Evolutionary conservation across 1,284 basidiomycete genomes (phyloP).

Genomic region (Tremellales sp.): DNA sequence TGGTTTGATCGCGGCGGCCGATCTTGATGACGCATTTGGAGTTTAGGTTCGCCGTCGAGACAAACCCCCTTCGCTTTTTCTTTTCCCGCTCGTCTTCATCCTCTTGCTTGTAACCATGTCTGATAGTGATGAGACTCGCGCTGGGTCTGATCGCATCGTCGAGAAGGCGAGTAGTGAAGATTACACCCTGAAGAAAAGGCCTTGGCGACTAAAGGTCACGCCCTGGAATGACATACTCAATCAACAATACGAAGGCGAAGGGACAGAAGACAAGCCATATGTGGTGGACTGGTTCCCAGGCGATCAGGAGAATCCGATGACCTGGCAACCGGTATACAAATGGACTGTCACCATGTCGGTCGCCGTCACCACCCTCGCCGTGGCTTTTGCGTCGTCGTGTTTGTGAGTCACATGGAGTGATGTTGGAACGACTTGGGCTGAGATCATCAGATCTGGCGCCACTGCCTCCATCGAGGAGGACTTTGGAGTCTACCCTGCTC

Average conservation of each 20-base stretch:
- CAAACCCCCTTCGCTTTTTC: too few species aligned
- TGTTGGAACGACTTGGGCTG: neutral
- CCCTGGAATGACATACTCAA: constrained; percentile 17
- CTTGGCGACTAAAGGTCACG: constrained; percentile 17
- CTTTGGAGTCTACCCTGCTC: constrained; percentile 17
- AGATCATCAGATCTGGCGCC: constrained; percentile 19
- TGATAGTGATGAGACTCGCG: too few species aligned
- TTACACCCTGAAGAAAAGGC: constrained; percentile 4
- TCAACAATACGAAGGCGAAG: constrained; percentile 37
- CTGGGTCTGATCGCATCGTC: too few species aligned
- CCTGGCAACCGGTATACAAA: constrained; percentile 29
- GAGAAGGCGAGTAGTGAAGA: too few species aligned
- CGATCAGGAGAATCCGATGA: constrained; percentile 36
- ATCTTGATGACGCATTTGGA: too few species aligned
- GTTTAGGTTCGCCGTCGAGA: too few species aligned
- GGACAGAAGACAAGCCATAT: constrained; percentile 45
- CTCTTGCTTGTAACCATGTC: too few species aligned
- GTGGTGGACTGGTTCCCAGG: constrained; percentile 36
- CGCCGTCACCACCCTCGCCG: constrained; percentile 23
- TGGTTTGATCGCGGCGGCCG: too few species aligned
- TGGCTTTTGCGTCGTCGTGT: constrained; percentile 23
- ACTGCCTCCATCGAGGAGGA: constrained; percentile 14
- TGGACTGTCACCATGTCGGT: constrained; percentile 26
- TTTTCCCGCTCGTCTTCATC: too few species aligned
- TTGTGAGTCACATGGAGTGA: constrained; percentile 13